These are phyloP conservation scores for Candida vaughaniae DNA, from an alignment of 805 yeast genomes.

Conservation along the genomic window DNA sequence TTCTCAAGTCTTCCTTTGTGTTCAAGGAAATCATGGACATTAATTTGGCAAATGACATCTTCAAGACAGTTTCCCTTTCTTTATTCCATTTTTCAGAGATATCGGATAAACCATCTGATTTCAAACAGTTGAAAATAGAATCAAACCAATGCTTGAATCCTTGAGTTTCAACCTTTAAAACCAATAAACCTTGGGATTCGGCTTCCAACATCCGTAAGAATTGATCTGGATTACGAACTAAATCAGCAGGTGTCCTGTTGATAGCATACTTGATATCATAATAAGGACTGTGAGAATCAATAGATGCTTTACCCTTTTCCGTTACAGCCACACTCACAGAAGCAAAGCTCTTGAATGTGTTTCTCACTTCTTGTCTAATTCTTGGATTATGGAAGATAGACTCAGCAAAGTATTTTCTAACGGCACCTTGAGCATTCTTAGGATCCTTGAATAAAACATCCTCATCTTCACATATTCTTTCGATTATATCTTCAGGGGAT, in stretches of 20 bases:
- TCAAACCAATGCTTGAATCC: conserved; percentile 42
- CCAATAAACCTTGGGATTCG: conserved; percentile 72
- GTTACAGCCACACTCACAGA: conserved; percentile 73
- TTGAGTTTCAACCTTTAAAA: conserved; percentile 58
- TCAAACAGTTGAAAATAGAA: conserved; percentile 47
- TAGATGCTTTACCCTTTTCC: conserved; percentile 66
- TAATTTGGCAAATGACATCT: conserved; percentile 64
- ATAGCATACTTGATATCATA: conserved; percentile 90
- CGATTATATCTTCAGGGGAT: conserved; percentile 61
- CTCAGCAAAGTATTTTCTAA: conserved; percentile 72
- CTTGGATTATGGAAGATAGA: conserved; percentile 80
- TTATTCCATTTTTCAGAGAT: conserved; percentile 78
- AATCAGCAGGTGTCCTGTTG: conserved; percentile 74
- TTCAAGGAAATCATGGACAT: conserved; percentile 67
- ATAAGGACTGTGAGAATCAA: conserved; percentile 76
- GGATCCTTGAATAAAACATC: conserved; percentile 54
- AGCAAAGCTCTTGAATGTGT: conserved; percentile 62
- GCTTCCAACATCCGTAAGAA: conserved; percentile 91
- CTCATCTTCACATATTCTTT: conserved; percentile 42
- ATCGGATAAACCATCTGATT: conserved; percentile 77
- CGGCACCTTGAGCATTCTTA: conserved; percentile 66
- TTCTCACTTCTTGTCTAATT: conserved; percentile 67
- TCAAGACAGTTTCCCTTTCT: conserved; percentile 66
- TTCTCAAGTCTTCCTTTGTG: conserved; percentile 78
- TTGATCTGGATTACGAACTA: conserved; percentile 72